These are phyloP conservation scores for Penicillium parvum DNA, from an alignment of 495 filamentous ascomycete species.

Conservation along the genomic window DNA sequence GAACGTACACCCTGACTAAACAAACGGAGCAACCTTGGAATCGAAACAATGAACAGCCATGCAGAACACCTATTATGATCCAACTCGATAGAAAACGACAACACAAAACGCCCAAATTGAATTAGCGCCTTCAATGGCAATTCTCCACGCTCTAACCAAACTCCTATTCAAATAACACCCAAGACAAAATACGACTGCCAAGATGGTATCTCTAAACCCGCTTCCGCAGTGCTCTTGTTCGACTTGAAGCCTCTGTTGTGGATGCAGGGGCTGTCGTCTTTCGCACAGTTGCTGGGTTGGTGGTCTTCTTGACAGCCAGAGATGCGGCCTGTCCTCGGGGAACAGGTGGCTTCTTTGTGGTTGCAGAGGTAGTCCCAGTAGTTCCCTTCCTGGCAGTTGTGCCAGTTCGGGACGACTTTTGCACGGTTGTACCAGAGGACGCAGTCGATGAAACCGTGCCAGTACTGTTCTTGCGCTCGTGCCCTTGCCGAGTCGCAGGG, in stretches of 20 bases:
- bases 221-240: constrained; percentile 45
- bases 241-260: constrained; percentile 27
- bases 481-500: constrained; percentile 39
- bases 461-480: constrained; percentile 39
- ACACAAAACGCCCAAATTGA: background rate
- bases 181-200: background rate
- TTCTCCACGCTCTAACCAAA: constrained; percentile 3
- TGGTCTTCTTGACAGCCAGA: constrained; percentile 33
- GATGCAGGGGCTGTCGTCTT: constrained; percentile 36
- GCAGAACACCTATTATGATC: constrained; percentile 7
- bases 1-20: too few relatives aligned
- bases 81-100: background rate
- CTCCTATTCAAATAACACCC: background rate
- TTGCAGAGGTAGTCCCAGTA: constrained; percentile 40
- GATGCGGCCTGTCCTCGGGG: constrained; percentile 32
- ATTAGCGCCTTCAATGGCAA: background rate
- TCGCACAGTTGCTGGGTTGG: constrained; percentile 24
- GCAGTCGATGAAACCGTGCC: constrained; percentile 42
- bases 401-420: constrained; percentile 48
- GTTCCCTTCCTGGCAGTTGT: constrained; percentile 46
- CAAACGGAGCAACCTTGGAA: background rate
- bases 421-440: constrained; percentile 55
- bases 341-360: constrained; percentile 41
- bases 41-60: background rate
- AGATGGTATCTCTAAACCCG: constrained; percentile 27